Evolutionary conservation across 2,329 filamentous ascomycete species (phyloP).

Genomic region (Talaromyces sp.): DNA sequence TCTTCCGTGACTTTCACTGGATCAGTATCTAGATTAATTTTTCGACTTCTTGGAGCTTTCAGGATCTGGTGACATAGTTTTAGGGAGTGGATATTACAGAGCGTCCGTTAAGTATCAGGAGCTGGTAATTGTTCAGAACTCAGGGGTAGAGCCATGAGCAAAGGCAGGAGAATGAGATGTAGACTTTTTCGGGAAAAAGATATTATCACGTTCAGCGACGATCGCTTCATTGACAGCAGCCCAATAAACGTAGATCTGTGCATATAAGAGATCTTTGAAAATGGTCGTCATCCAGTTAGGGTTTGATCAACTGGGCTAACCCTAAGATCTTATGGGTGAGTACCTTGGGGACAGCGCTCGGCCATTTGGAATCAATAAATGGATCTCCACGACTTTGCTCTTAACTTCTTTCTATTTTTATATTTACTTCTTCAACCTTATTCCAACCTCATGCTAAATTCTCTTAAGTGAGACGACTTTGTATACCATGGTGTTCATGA

Average conservation of each 20-base stretch:
- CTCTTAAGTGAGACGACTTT: not conserved
- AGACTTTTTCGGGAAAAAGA: not conserved
- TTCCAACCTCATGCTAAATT: not conserved
- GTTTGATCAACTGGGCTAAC: not conserved
- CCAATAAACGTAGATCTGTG: not conserved
- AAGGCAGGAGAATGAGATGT: not conserved
- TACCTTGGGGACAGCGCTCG: constrained; percentile 4
- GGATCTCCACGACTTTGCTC: not conserved
- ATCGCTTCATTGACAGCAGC: not conserved
- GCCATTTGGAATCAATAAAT: not conserved
- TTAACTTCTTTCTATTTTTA: not conserved
- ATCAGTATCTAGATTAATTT: not conserved
- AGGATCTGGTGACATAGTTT: not conserved
- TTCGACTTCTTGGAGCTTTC: not conserved
- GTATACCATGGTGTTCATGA: not conserved
- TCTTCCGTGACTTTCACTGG: not conserved
- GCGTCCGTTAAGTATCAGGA: not conserved
- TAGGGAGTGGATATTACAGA: not conserved
- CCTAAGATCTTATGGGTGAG: not conserved
- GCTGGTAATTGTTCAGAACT: not conserved
- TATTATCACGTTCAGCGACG: not conserved
- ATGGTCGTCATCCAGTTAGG: not conserved
- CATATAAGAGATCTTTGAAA: not conserved
- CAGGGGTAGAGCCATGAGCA: not conserved
- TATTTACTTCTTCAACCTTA: constrained; percentile 5